phyloP scores from a whole-genome alignment of 352 stramenopile genomes.

The Pythium oligandrum region DNA sequence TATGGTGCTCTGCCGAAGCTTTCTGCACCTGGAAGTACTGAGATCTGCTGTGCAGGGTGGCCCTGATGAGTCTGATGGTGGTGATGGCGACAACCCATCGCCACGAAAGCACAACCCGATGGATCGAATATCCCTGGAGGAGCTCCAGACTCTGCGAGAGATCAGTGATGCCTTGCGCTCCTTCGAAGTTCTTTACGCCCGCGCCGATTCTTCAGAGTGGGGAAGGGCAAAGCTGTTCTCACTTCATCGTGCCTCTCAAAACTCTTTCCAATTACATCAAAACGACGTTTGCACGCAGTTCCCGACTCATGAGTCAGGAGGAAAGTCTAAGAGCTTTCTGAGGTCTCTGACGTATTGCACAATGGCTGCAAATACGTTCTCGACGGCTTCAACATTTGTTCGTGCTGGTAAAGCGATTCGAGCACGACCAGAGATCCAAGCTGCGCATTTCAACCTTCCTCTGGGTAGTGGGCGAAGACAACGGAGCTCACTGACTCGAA shows the following conservation, averaged over 20 bases:
- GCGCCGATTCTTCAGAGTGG: conserved; percentile 10
- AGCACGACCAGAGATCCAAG: background rate
- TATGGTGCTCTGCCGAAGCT: conserved; percentile 34
- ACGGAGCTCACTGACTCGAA: conserved; percentile 5
- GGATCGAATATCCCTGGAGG: conserved; percentile 27
- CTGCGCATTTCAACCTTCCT: background rate
- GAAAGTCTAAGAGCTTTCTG: conserved; percentile 17
- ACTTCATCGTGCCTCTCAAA: too few species aligned
- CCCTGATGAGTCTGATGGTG: background rate
- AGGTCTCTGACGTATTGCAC: conserved; percentile 38
- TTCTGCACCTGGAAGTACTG: conserved; percentile 27
- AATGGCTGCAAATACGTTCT: conserved; percentile 22
- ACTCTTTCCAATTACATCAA: background rate
- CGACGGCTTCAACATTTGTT: conserved; percentile 15
- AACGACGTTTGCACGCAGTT: conserved; percentile 26
- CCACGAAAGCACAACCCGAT: conserved; percentile 14
- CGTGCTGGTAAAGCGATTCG: conserved; percentile 2
- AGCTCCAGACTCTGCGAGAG: conserved; percentile 31
- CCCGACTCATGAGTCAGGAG: conserved; percentile 6
- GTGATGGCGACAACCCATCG: conserved; percentile 1
- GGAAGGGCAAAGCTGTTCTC: too few species aligned
- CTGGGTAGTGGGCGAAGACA: conserved; percentile 26
- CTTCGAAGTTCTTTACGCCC: conserved; percentile 34
- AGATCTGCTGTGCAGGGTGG: too few species aligned
- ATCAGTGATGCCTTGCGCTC: conserved; percentile 29